Conservation (phyloP, 345 rosid genomes). For the Excoecaria cochinchinensis region DNA sequence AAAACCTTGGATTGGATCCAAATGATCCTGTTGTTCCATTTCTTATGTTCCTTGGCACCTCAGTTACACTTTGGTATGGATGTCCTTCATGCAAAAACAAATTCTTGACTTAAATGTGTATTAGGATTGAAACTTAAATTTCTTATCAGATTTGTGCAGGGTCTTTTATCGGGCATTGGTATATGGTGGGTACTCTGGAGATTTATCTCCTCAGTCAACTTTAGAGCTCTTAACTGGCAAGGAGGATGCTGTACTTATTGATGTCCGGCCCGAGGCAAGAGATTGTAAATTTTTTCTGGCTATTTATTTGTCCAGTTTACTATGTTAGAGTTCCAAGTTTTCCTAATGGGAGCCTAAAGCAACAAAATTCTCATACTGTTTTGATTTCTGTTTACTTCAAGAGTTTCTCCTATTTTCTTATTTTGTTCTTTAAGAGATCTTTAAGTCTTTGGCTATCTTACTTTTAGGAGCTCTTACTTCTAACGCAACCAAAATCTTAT, state of each 20-base stretch:
- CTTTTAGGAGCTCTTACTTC: constrained; percentile 2
- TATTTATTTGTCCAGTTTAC: constrained; percentile 20
- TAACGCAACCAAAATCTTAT: not conserved
- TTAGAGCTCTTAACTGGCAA: constrained; percentile 64
- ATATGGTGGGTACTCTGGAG: constrained; percentile 86
- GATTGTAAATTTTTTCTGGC: constrained; percentile 34
- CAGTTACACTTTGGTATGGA: constrained; percentile 80
- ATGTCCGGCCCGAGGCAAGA: constrained; percentile 97
- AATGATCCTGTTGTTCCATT: constrained; percentile 81
- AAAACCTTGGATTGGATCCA: constrained; percentile 72
- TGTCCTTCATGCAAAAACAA: constrained; percentile 30
- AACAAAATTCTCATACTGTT: constrained; percentile 12
- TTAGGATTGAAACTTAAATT: constrained; percentile 45
- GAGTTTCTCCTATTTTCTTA: constrained; percentile 5
- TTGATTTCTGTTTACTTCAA: constrained; percentile 6
- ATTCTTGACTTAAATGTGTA: constrained; percentile 13
- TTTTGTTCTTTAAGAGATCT: constrained; percentile 2
- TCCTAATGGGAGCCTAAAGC: constrained; percentile 13
- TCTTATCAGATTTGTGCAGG: constrained; percentile 89
- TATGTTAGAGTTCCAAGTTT: constrained; percentile 3
- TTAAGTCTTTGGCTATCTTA: too few species aligned
- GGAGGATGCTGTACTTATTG: constrained; percentile 74
- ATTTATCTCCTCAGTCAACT: constrained; percentile 71
- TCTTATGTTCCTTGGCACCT: constrained; percentile 59
- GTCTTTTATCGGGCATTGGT: constrained; percentile 66